Conservation (phyloP, 2,329 filamentous ascomycete genomes). For the Pseudogymnoascus verrucosus region DNA sequence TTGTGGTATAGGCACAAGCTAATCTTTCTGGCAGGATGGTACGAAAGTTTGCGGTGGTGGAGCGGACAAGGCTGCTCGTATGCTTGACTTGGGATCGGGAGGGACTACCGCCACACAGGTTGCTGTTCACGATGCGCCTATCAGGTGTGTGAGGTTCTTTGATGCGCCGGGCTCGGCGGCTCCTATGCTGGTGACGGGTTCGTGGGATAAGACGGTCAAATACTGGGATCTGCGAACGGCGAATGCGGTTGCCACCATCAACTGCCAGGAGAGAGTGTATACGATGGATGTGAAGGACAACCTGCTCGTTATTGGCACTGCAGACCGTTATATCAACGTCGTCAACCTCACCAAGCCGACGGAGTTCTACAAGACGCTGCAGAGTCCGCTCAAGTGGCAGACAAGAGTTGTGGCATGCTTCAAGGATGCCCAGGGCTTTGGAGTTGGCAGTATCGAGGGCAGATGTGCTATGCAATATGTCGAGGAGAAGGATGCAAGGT, state of each 20-base stretch:
- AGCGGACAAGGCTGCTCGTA: conserved; percentile 82
- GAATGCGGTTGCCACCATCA: conserved; percentile 56
- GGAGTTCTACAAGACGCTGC: conserved; percentile 91
- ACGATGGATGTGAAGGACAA: conserved; percentile 86
- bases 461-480: conserved; percentile 98
- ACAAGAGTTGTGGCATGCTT: conserved; percentile 94
- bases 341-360: conserved; percentile 81
- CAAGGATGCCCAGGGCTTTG: conserved; percentile 82
- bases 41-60: conserved; percentile 79
- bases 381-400: conserved; percentile 97
- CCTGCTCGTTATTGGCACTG: conserved; percentile 83
- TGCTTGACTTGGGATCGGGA: conserved; percentile 70
- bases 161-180: conserved; percentile 53
- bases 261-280: conserved; percentile 74
- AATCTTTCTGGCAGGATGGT: conserved; percentile 58
- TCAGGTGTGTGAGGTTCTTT: conserved; percentile 72
- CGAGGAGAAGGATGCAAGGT: conserved; percentile 84
- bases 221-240: conserved; percentile 75
- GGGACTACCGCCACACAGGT: conserved; percentile 58
- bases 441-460: conserved; percentile 92
- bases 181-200: conserved; percentile 84
- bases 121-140: conserved; percentile 75
- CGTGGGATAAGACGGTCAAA: conserved; percentile 84
- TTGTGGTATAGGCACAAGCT: conserved; percentile 12
- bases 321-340: conserved; percentile 93